Conservation (phyloP, 495 filamentous ascomycete genomes). For the Glutinoglossum americanum region DNA sequence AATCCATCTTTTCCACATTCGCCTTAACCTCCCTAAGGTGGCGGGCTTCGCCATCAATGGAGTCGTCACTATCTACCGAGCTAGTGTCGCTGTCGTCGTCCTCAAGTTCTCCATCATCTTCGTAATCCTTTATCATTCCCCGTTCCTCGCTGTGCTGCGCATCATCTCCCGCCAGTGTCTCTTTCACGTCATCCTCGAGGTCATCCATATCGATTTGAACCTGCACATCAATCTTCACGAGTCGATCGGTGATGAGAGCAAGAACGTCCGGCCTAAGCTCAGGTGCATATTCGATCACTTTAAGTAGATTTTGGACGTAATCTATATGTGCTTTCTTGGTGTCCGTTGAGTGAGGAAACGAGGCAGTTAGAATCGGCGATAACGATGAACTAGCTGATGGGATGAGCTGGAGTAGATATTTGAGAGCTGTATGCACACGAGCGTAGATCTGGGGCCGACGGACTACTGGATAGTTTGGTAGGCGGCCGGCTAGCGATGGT, state of each 20-base stretch:
- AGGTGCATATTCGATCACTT: conserved; percentile 49
- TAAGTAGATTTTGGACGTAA: conserved; percentile 62
- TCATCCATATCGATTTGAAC: conserved; percentile 86
- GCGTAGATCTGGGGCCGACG: conserved; percentile 34
- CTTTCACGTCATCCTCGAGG: conserved; percentile 40
- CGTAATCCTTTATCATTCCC: neutral
- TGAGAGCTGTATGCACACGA: conserved; percentile 52
- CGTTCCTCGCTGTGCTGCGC: neutral
- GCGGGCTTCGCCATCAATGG: conserved; percentile 25
- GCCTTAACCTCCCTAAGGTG: conserved; percentile 41
- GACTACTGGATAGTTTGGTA: conserved; percentile 39
- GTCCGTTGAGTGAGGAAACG: conserved; percentile 58
- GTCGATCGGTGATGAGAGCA: conserved; percentile 53
- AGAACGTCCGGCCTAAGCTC: conserved; percentile 70
- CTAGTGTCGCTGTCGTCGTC: conserved; percentile 39
- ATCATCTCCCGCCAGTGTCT: conserved; percentile 6
- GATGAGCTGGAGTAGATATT: conserved; percentile 53
- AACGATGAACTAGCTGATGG: conserved; percentile 55
- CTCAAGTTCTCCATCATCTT: conserved; percentile 29
- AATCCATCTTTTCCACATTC: conserved; percentile 79
- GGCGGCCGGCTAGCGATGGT: conserved; percentile 28
- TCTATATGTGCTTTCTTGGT: conserved; percentile 46
- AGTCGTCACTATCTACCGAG: conserved; percentile 24
- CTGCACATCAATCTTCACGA: conserved; percentile 85
- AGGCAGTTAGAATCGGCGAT: conserved; percentile 34